phyloP scores from a whole-genome alignment of 208 protist species.

The Trypanosoma melophagium region DNA sequence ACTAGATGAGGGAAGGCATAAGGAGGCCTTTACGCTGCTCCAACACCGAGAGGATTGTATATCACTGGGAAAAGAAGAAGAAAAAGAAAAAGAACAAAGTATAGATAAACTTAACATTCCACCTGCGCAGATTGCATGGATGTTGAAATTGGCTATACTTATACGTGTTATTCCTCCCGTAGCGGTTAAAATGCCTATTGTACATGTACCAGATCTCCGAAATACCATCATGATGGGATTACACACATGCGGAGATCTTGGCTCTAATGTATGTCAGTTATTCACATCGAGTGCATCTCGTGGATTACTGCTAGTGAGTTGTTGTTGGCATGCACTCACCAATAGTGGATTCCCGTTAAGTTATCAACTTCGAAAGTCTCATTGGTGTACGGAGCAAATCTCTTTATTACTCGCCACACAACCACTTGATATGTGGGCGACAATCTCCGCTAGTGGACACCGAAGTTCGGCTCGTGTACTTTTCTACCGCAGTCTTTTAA shows the following conservation, averaged over 20 bases:
- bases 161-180: constrained; percentile 39
- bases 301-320: constrained; percentile 87
- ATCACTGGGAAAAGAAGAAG: too few species aligned
- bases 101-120: constrained; percentile 15
- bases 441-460: constrained; percentile 59
- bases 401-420: constrained; percentile 86
- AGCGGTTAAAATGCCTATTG: constrained; percentile 26
- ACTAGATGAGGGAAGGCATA: constrained; percentile 23
- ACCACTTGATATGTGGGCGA: constrained; percentile 82
- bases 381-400: constrained; percentile 46
- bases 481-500: constrained; percentile 82
- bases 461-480: constrained; percentile 64
- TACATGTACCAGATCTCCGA: constrained; percentile 67
- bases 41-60: not conserved
- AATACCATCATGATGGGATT: constrained; percentile 79
- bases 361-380: constrained; percentile 41
- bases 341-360: constrained; percentile 72
- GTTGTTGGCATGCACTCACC: constrained; percentile 88
- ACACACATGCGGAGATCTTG: constrained; percentile 87
- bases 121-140: constrained; percentile 25
- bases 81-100: not conserved
- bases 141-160: constrained; percentile 33
- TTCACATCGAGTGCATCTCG: constrained; percentile 46
- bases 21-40: constrained; percentile 20
- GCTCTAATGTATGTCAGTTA: constrained; percentile 76